Conservation (phyloP, 495 filamentous ascomycete genomes). For the Pseudoneurospora amorphoporcata region DNA sequence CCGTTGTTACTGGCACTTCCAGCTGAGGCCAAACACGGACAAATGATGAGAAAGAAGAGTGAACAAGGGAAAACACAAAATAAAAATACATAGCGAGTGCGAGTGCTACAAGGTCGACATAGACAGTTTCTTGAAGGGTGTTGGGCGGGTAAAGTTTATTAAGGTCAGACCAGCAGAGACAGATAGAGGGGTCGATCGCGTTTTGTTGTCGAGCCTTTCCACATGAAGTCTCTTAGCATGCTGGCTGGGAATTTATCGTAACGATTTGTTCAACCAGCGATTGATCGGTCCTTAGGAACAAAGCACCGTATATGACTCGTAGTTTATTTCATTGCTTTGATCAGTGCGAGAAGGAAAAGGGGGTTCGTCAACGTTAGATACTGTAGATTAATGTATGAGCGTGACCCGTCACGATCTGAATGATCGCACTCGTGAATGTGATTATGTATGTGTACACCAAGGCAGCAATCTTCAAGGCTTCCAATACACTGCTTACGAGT, state of each 20-base stretch:
- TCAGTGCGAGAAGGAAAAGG: background rate
- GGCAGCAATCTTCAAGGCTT: background rate
- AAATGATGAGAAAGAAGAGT: background rate
- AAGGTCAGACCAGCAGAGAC: background rate
- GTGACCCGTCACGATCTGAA: background rate
- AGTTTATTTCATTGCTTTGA: background rate
- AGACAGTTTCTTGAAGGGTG: background rate
- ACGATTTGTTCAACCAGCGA: background rate
- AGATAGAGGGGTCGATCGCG: background rate
- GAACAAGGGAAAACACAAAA: background rate
- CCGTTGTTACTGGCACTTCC: background rate
- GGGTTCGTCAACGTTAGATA: background rate
- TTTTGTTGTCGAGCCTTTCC: background rate
- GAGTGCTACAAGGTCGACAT: background rate
- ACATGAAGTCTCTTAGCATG: background rate
- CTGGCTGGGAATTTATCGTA: background rate
- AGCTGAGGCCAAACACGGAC: background rate
- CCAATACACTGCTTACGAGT: background rate
- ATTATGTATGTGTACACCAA: background rate
- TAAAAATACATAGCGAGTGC: background rate
- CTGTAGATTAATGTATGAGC: background rate
- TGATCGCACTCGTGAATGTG: background rate
- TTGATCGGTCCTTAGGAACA: background rate
- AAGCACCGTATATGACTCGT: background rate
- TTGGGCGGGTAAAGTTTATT: background rate